These are phyloP conservation scores for Pyrenochaeta sp. DNA, from an alignment of 2,329 filamentous ascomycete species.

Conservation along the genomic window DNA sequence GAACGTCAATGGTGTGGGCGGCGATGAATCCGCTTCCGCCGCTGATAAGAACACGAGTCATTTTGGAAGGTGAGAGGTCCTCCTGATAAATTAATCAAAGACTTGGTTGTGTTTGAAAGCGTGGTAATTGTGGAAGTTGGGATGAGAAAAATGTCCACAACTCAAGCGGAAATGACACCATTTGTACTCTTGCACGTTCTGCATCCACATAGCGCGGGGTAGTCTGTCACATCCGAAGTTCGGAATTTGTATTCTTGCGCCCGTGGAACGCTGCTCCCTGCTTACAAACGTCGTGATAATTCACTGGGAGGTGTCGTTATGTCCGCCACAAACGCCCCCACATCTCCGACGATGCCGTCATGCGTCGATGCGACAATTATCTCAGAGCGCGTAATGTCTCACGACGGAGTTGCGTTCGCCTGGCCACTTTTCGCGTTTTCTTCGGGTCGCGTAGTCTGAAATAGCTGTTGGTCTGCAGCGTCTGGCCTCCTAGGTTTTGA, in stretches of 20 bases:
- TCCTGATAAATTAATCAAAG: no score
- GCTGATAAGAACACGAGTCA: constrained; percentile 52
- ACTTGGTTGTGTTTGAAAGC: no score
- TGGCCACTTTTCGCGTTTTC: constrained; percentile 8
- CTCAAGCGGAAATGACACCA: constrained; percentile 8
- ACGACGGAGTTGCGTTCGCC: constrained; percentile 12
- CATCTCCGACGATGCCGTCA: constrained; percentile 14
- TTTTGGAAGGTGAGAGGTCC: no score
- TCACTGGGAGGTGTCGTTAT: constrained; percentile 6
- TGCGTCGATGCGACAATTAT: constrained; percentile 13
- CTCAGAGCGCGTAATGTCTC: no score
- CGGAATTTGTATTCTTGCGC: constrained; percentile 14
- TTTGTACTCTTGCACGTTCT: constrained; percentile 13
- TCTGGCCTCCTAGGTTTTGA: constrained; percentile 16
- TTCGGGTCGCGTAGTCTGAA: constrained; percentile 12
- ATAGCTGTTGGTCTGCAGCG: constrained; percentile 20
- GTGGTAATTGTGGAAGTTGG: no score
- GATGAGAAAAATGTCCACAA: no score
- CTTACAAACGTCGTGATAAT: constrained; percentile 10
- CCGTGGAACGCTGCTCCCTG: constrained; percentile 9
- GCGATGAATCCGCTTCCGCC: constrained; percentile 72
- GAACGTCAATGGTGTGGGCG: constrained; percentile 67
- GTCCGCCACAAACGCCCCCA: constrained; percentile 9
- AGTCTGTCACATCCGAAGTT: constrained; percentile 12
- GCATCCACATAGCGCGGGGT: constrained; percentile 24